These are phyloP conservation scores for Diplodia corticola DNA, from an alignment of 2,329 filamentous ascomycete species.

Conservation along the genomic window DNA sequence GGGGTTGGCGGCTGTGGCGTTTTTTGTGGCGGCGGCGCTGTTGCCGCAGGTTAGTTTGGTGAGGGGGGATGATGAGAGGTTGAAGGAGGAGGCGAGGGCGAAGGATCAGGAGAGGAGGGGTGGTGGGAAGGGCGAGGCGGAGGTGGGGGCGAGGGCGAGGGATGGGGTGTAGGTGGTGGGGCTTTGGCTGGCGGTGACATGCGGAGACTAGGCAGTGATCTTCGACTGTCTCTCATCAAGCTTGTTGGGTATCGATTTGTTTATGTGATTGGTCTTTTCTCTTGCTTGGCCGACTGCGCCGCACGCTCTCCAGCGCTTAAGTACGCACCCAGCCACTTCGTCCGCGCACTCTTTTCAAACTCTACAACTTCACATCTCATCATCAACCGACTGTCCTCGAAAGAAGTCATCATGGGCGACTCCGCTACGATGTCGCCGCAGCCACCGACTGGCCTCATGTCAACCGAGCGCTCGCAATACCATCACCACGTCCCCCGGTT, in stretches of 20 bases:
- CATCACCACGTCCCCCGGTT: slow-evolving; percentile 42
- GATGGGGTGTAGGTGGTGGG: no score
- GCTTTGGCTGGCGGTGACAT: no score
- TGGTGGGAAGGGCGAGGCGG: neutral
- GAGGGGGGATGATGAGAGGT: slow-evolving; percentile 10
- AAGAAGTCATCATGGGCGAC: neutral
- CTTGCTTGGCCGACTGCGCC: neutral
- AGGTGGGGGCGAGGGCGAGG: neutral
- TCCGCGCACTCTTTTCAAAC: neutral
- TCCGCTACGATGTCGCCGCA: neutral
- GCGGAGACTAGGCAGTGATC: no score
- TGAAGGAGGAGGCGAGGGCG: slow-evolving; percentile 1
- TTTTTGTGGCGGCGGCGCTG: neutral
- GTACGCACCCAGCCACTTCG: neutral
- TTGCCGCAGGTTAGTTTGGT: slow-evolving; percentile 11
- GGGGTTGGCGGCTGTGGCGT: slow-evolving; percentile 7
- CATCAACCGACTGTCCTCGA: rapidly evolving
- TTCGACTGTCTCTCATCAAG: no score
- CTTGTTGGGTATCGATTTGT: neutral
- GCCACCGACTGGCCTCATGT: neutral
- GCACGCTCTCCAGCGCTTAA: neutral
- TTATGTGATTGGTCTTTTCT: neutral
- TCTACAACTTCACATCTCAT: neutral
- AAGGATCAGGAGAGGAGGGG: slow-evolving; percentile 2
- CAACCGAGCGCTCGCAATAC: slow-evolving; percentile 27